A percentile compares a stretch with the other conserved stretches of the same genome.
These are phyloP conservation scores for Suzukiozyma palmioleophila DNA, from an alignment of 1,139 yeast genomes.

Conservation along the genomic window DNA sequence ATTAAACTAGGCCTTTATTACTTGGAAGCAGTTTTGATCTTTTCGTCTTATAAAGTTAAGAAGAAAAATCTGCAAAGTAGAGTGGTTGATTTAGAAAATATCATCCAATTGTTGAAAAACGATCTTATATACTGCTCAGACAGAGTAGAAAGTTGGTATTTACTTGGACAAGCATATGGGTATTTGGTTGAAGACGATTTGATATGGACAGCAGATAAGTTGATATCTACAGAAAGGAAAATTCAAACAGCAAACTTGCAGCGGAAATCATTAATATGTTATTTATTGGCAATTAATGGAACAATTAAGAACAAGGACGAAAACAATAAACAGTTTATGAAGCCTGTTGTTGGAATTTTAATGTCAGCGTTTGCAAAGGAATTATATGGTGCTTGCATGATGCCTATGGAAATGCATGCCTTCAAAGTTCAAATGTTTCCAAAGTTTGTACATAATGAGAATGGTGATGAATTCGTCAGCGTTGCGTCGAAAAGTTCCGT, in stretches of 20 bases:
- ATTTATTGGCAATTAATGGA: slow-evolving; percentile 67
- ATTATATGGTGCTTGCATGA: slow-evolving; percentile 54
- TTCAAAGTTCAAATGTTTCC: slow-evolving; percentile 39
- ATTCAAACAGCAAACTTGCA: slow-evolving; percentile 60
- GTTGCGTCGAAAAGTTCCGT: slow-evolving; percentile 21
- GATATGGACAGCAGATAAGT: slow-evolving; percentile 85
- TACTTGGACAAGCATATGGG: slow-evolving; percentile 78
- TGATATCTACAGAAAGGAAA: slow-evolving; percentile 63
- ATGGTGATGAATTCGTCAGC: slow-evolving; percentile 22
- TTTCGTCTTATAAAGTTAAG: slow-evolving; percentile 61
- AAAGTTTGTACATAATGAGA: slow-evolving; percentile 23
- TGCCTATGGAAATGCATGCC: slow-evolving; percentile 66
- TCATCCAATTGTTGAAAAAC: slow-evolving; percentile 57
- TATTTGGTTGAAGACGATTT: slow-evolving; percentile 82
- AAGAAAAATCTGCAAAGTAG: slow-evolving; percentile 77
- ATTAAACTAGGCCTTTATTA: slow-evolving; percentile 60
- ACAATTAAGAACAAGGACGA: slow-evolving; percentile 18
- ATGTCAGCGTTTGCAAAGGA: slow-evolving; percentile 60
- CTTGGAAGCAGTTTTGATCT: slow-evolving; percentile 64
- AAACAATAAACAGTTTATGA: slow-evolving; percentile 14
- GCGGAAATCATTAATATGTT: slow-evolving; percentile 67
- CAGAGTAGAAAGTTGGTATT: slow-evolving; percentile 82
- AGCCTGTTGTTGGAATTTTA: slow-evolving; percentile 39
- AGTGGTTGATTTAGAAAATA: slow-evolving; percentile 74
- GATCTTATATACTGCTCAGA: slow-evolving; percentile 67